A percentile compares a stretch with the other conserved stretches of the same genome.
Evolutionary conservation across 2,329 filamentous ascomycete genomes (phyloP).

Genomic region (Nemania serpens): DNA sequence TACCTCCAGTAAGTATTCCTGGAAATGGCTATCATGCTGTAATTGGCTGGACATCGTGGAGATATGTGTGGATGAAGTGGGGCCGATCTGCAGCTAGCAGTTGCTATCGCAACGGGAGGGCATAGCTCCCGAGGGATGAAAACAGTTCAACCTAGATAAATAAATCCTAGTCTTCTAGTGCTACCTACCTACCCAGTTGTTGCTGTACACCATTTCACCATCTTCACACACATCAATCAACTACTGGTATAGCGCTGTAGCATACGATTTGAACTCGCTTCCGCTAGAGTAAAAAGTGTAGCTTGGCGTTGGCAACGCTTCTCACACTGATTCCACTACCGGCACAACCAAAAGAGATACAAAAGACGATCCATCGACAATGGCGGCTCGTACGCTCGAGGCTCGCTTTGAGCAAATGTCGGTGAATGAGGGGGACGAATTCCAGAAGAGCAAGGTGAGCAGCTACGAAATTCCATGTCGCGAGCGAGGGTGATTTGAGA

Average conservation of each 20-base stretch:
- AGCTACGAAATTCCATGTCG: slow-evolving; percentile 24
- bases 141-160: neutral
- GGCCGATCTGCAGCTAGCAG: neutral
- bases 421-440: slow-evolving; percentile 87
- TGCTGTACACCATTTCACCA: neutral
- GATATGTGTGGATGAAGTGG: too few relatives aligned
- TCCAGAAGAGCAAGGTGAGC: slow-evolving; percentile 77
- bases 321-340: too few relatives aligned
- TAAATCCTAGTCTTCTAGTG: neutral
- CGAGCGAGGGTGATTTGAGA: too few relatives aligned
- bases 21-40: too few relatives aligned
- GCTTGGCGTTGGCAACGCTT: too few relatives aligned
- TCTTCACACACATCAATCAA: neutral
- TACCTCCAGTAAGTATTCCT: neutral
- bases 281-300: too few relatives aligned
- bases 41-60: too few relatives aligned
- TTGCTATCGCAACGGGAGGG: neutral
- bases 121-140: neutral
- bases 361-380: slow-evolving; percentile 36
- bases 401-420: slow-evolving; percentile 87
- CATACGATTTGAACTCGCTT: too few relatives aligned
- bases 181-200: neutral
- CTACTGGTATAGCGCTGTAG: too few relatives aligned
- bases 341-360: too few relatives aligned
- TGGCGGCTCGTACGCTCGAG: slow-evolving; percentile 81